Conservation (phyloP, 2,329 filamentous ascomycete species). For the Moelleriella libera region DNA sequence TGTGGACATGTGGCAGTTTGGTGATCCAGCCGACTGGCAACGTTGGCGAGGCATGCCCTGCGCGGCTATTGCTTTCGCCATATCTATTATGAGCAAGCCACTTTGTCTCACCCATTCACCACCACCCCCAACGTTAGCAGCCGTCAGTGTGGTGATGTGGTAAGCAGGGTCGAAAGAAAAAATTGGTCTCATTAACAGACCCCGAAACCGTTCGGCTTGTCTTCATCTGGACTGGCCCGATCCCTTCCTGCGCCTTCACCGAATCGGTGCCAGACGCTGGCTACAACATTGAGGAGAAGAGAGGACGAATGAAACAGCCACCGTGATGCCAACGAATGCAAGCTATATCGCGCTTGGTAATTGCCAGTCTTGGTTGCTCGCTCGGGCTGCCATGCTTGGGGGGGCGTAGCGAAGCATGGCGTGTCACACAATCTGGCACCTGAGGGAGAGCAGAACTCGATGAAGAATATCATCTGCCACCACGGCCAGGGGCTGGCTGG, state of each 20-base stretch:
- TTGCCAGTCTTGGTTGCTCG: not conserved
- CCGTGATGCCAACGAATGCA: not conserved
- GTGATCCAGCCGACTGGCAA: not conserved
- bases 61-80: not conserved
- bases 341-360: no score
- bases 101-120: not conserved
- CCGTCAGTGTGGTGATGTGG: not conserved
- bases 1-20: not conserved
- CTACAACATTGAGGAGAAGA: no score
- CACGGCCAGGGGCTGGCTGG: no score
- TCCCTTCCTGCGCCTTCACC: no score
- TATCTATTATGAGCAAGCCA: not conserved
- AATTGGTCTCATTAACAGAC: not conserved
- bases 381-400: not conserved
- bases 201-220: no score
- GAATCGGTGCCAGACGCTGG: no score
- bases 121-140: not conserved
- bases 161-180: no score
- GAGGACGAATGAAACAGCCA: not conserved
- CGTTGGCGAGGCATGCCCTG: not conserved
- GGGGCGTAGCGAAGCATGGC: not conserved
- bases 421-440: not conserved
- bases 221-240: no score
- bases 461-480: no score
- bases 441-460: not conserved